Evolutionary conservation across 495 filamentous ascomycete species (phyloP).

Genomic region (Podospora pseudocomata): DNA sequence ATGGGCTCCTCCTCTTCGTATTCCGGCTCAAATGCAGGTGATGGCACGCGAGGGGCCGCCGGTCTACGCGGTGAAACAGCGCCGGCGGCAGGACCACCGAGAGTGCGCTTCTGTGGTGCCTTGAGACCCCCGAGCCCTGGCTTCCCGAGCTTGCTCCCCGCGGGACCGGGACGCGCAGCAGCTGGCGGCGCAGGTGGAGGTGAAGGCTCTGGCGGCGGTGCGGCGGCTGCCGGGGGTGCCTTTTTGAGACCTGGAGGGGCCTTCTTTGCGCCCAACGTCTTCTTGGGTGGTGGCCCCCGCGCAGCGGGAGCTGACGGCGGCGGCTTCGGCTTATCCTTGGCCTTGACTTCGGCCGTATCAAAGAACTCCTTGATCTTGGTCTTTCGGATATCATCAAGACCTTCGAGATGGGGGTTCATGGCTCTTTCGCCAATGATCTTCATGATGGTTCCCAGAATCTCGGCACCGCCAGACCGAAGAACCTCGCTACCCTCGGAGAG

Average conservation of each 20-base stretch:
- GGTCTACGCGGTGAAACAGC: slow-evolving; percentile 62
- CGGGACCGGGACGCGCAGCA: slow-evolving; percentile 56
- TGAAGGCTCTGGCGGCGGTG: slow-evolving; percentile 43
- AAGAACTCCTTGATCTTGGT: slow-evolving; percentile 94
- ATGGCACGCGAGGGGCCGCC: slow-evolving; percentile 39
- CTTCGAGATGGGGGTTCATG: slow-evolving; percentile 96
- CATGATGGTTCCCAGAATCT: slow-evolving; percentile 92
- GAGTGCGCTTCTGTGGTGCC: slow-evolving; percentile 57
- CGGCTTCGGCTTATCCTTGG: slow-evolving; percentile 93
- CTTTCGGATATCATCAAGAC: slow-evolving; percentile 92
- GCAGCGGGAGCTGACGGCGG: slow-evolving; percentile 61
- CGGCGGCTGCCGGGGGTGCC: slow-evolving; percentile 41
- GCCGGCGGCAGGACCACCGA: slow-evolving; percentile 50
- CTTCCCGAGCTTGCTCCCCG: slow-evolving; percentile 62
- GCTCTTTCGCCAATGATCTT: slow-evolving; percentile 96
- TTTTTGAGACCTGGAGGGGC: slow-evolving; percentile 35
- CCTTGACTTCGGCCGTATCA: slow-evolving; percentile 89
- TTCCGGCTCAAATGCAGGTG: slow-evolving; percentile 24
- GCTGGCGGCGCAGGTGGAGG: slow-evolving; percentile 54
- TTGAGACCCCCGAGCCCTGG: slow-evolving; percentile 64
- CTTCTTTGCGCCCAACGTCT: slow-evolving; percentile 47
- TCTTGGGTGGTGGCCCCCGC: slow-evolving; percentile 54
- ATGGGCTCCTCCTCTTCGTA: slow-evolving; percentile 58
- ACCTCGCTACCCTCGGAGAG: slow-evolving; percentile 83
- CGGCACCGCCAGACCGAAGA: slow-evolving; percentile 81